Percentiles rank a stretch among this genome's conserved stretches.
These are phyloP conservation scores for Mrakia gelida DNA, from an alignment of 768 basidiomycete species.

Conservation along the genomic window DNA sequence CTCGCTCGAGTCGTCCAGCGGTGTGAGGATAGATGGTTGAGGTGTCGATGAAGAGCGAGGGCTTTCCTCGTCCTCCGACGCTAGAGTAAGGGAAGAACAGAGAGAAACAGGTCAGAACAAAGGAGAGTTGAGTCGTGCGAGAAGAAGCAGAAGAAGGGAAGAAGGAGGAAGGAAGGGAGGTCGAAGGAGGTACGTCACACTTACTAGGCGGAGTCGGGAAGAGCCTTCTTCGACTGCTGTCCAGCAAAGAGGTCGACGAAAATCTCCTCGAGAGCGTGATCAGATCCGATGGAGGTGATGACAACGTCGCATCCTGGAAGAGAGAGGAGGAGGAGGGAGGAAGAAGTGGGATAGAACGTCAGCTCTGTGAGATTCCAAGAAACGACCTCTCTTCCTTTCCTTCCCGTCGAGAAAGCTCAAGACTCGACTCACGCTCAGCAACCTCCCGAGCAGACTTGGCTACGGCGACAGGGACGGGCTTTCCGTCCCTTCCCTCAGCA, in stretches of 20 bases:
- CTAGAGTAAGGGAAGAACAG: not conserved
- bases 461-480: slow-evolving; percentile 54
- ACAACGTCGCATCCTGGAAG: slow-evolving; percentile 60
- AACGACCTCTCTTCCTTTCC: not conserved
- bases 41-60: slow-evolving; percentile 18
- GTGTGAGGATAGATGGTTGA: slow-evolving; percentile 43
- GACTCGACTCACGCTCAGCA: slow-evolving; percentile 48
- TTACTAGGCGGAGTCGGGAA: slow-evolving; percentile 29
- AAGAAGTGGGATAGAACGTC: not conserved
- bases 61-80: slow-evolving; percentile 10
- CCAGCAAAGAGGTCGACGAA: slow-evolving; percentile 60
- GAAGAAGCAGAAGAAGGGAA: not conserved
- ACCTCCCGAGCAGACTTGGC: slow-evolving; percentile 59
- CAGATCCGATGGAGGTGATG: slow-evolving; percentile 67
- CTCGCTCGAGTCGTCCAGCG: slow-evolving; percentile 55
- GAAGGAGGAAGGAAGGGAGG: not conserved
- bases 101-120: not conserved
- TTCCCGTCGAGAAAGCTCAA: not conserved
- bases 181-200: not conserved
- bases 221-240: slow-evolving; percentile 51
- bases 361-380: slow-evolving; percentile 5
- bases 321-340: not conserved
- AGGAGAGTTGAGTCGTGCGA: not conserved
- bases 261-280: slow-evolving; percentile 62
- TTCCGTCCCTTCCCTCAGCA: slow-evolving; percentile 56